Evolutionary conservation across 441 rosid genomes (phyloP).

Genomic region (Pelargonium cotyledonis): DNA sequence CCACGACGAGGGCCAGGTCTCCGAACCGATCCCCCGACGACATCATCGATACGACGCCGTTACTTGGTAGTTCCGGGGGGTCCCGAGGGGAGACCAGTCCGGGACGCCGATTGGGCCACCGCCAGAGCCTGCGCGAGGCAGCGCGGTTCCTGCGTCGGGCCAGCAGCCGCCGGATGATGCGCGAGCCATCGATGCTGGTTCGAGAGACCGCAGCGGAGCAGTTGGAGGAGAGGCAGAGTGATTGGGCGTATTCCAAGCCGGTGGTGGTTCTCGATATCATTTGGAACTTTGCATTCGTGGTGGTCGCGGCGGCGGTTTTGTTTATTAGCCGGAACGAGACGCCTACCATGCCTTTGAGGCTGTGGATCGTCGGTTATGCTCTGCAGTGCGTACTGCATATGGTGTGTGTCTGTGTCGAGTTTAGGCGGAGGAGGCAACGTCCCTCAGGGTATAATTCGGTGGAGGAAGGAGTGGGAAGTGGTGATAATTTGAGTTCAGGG

Average conservation of each 20-base stretch:
- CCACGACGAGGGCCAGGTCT: background rate
- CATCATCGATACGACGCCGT: conserved; percentile 58
- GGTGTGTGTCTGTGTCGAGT: conserved; percentile 76
- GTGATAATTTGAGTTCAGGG: conserved; percentile 36
- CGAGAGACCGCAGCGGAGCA: conserved; percentile 96
- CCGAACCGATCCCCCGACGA: conserved; percentile 47
- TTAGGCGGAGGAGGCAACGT: conserved; percentile 53
- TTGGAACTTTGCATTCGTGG: conserved; percentile 86
- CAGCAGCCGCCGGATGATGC: conserved; percentile 88
- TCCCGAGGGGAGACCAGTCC: conserved; percentile 24
- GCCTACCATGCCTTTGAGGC: conserved; percentile 64
- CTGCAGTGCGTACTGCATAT: conserved; percentile 80
- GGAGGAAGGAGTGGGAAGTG: conserved; percentile 36
- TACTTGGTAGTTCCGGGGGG: conserved; percentile 34
- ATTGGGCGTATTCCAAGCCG: conserved; percentile 97
- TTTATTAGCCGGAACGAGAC: conserved; percentile 57
- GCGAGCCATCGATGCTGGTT: conserved; percentile 91
- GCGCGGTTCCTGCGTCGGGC: conserved; percentile 83
- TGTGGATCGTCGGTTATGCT: conserved; percentile 80
- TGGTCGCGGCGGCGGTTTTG: conserved; percentile 59
- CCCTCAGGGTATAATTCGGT: conserved; percentile 14
- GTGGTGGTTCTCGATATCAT: conserved; percentile 82
- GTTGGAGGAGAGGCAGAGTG: conserved; percentile 94
- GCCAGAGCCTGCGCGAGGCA: conserved; percentile 73
- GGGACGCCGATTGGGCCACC: conserved; percentile 39